These are phyloP conservation scores for Phtheirospermum japonicum DNA, from an alignment of 257 asterid species.

Conservation along the genomic window DNA sequence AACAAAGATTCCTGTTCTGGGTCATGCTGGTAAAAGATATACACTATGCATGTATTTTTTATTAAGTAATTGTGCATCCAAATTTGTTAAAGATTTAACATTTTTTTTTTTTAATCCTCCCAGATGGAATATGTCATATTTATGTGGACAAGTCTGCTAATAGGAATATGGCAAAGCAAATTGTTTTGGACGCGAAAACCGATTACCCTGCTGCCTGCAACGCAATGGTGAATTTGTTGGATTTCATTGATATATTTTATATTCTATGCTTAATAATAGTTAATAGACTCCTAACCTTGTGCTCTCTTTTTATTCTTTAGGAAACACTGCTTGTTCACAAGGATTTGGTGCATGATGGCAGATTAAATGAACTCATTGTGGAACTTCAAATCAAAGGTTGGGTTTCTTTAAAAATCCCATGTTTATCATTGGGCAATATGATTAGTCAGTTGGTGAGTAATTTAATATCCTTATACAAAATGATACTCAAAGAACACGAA, in stretches of 20 bases:
- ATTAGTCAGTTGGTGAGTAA: neutral
- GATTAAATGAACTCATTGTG: slow-evolving; percentile 49
- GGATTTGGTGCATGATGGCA: slow-evolving; percentile 48
- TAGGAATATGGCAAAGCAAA: slow-evolving; percentile 68
- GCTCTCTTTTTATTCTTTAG: slow-evolving; percentile 31
- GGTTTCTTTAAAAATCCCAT: slow-evolving; percentile 4
- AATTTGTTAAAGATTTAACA: slow-evolving; percentile 14
- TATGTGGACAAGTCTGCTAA: slow-evolving; percentile 76
- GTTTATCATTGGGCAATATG: neutral
- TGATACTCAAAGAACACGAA: neutral
- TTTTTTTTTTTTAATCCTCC: slow-evolving; percentile 18
- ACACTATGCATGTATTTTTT: slow-evolving; percentile 6
- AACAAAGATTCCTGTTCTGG: slow-evolving; percentile 86
- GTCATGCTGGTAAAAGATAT: slow-evolving; percentile 71
- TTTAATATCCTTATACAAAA: neutral
- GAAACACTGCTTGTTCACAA: slow-evolving; percentile 85
- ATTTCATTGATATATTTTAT: neutral
- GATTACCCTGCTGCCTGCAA: slow-evolving; percentile 95
- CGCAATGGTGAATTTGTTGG: slow-evolving; percentile 55
- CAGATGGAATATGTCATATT: slow-evolving; percentile 92
- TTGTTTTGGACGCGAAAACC: slow-evolving; percentile 69
- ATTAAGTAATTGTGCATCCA: slow-evolving; percentile 23
- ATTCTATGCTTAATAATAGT: neutral
- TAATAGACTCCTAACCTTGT: neutral
- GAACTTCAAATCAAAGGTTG: slow-evolving; percentile 74